Evolutionary conservation across 2,329 filamentous ascomycete genomes (phyloP), one percentile per base, ranked within the genome.

Genomic region (Reticulascus tulasneorum): DNA sequence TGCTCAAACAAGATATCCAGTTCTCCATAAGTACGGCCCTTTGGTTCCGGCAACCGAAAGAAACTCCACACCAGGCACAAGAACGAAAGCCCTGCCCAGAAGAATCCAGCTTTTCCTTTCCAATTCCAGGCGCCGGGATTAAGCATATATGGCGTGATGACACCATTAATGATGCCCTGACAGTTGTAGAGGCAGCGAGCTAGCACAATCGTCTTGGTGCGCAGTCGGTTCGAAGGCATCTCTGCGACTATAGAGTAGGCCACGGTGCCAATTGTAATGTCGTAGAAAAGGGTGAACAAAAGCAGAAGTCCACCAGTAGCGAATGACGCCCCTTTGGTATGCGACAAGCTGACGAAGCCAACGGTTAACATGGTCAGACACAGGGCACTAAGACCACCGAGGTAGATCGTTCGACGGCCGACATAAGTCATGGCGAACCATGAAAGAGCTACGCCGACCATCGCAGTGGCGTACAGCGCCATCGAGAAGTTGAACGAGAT

Each of bases 1-100:
- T 59, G 52, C 45, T 74, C 67, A 47, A 79, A 79, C 40, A 80
- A 53, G 9, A 70, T 54, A 33, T 79, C 75, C 3, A 79, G 61
- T 54, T 79, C 75, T 23, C 67, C 71, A 33, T 73, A 70, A 0
- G 71, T 73, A 23, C 71, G 63, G 7, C 66, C 72, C 38, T 66
- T 68, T 12, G 75, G 72, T 58, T 79, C 76, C 5, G 73, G 73
- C 6, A 75, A 58, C 13, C 66, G 69, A 48, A 71, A 72, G 40
- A 60, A 73, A 0, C 71, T 68, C 64, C 75, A 79, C 1, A 63
- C 32, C 3, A 67, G 54, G 22, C 68, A 70, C 4, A 65, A 11
- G 4, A 69, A 44, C 44, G 71, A 70, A 9, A 69, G 60, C 23
- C 49, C 60, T 8, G 59, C 62, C 61, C 64, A 71, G 52, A 71